These are phyloP conservation scores for Amylostereum chailletii DNA, from an alignment of 1,284 basidiomycete genomes.

Conservation along the genomic window DNA sequence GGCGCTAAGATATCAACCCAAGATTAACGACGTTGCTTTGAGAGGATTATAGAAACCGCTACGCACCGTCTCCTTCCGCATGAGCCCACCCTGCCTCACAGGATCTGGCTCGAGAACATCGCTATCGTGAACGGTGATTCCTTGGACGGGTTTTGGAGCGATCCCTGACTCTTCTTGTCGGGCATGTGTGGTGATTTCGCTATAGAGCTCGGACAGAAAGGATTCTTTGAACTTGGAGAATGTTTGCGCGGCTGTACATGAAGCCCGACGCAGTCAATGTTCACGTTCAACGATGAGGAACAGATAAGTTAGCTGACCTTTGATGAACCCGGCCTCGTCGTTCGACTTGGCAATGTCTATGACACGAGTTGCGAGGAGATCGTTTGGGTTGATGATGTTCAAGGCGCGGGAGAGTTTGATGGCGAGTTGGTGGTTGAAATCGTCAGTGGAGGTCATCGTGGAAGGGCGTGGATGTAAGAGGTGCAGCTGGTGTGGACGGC, in stretches of 20 bases:
- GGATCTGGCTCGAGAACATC: conserved; percentile 80
- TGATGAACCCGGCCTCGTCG: conserved; percentile 54
- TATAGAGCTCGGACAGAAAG: conserved; percentile 49
- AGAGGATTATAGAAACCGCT: not conserved
- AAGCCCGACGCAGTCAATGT: conserved; percentile 1
- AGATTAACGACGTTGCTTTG: too few species aligned
- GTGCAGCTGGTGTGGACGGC: too few species aligned
- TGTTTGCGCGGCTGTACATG: conserved; percentile 54
- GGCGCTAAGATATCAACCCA: conserved; percentile 36
- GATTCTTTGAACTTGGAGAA: conserved; percentile 82
- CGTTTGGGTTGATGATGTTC: conserved; percentile 77
- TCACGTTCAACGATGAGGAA: conserved; percentile 3
- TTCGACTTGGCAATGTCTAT: conserved; percentile 74
- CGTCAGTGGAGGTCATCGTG: conserved; percentile 22
- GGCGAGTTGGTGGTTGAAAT: conserved; percentile 70
- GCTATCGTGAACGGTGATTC: conserved; percentile 72
- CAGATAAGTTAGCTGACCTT: conserved; percentile 25
- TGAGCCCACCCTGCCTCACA: conserved; percentile 66
- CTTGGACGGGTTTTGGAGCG: conserved; percentile 49
- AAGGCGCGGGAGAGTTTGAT: conserved; percentile 75
- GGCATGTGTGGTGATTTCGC: conserved; percentile 51
- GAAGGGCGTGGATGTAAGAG: not conserved
- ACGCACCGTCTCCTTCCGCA: conserved; percentile 59
- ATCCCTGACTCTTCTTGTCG: conserved; percentile 54
- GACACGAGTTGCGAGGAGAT: conserved; percentile 70